Conservation (phyloP, 2,329 filamentous ascomycete species). For the Fusarium succisae region DNA sequence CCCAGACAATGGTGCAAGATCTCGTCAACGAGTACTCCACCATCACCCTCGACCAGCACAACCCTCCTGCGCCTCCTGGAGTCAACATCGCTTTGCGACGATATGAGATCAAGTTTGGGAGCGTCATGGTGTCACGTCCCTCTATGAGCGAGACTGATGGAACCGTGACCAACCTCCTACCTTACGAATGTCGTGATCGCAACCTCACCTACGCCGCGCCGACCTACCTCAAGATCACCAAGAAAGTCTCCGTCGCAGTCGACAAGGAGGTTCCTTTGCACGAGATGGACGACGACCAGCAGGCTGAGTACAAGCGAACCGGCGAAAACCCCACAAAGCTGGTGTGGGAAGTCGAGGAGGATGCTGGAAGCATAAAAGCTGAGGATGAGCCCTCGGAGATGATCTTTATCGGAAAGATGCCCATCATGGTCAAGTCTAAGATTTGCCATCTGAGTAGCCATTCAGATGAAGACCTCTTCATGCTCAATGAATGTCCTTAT, state of each 20-base stretch:
- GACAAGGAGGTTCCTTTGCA: constrained; percentile 74
- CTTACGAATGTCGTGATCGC: constrained; percentile 93
- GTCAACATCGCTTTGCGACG: constrained; percentile 85
- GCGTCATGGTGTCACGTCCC: constrained; percentile 86
- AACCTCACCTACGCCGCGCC: constrained; percentile 96
- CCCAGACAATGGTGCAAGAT: constrained; percentile 91
- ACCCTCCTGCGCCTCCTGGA: constrained; percentile 78
- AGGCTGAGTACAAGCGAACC: constrained; percentile 62
- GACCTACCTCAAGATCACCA: constrained; percentile 87
- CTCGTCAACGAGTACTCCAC: constrained; percentile 91
- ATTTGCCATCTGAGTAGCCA: constrained; percentile 90
- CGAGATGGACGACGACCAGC: constrained; percentile 74
- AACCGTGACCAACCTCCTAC: constrained; percentile 83
- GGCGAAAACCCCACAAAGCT: constrained; percentile 67
- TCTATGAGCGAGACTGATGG: constrained; percentile 95
- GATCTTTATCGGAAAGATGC: constrained; percentile 94
- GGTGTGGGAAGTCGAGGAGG: constrained; percentile 69
- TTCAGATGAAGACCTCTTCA: constrained; percentile 85
- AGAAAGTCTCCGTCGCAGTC: constrained; percentile 83
- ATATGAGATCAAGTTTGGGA: constrained; percentile 95
- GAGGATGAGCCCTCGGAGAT: constrained; percentile 69
- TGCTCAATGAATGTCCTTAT: constrained; percentile 96
- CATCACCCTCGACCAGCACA: constrained; percentile 92
- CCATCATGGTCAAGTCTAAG: constrained; percentile 97
- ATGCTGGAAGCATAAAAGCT: constrained; percentile 61